These are phyloP conservation scores for Pleurotus platypus DNA, from an alignment of 768 basidiomycete species.

Conservation along the genomic window DNA sequence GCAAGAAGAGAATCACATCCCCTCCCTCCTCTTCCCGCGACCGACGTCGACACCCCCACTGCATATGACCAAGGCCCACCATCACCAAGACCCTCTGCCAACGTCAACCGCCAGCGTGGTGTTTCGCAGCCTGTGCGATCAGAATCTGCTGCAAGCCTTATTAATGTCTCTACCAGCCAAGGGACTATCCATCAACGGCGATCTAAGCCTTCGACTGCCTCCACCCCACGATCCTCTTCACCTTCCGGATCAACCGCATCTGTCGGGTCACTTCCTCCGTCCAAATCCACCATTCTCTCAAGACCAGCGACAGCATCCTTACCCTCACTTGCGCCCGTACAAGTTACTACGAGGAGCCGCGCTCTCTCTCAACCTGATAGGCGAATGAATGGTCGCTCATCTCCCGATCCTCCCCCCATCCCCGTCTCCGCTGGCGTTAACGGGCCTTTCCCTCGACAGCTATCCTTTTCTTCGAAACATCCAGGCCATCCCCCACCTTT, in stretches of 20 bases:
- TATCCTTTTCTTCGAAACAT: conserved; percentile 60
- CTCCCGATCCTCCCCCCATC: conserved; percentile 54
- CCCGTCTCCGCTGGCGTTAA: conserved; percentile 35
- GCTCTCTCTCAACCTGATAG: conserved; percentile 79
- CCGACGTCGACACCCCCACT: conserved; percentile 21
- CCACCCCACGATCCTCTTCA: conserved; percentile 60
- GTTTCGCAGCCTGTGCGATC: conserved; percentile 46
- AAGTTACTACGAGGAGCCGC: conserved; percentile 39
- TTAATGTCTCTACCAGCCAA: conserved; percentile 56
- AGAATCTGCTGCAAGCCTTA: conserved; percentile 32
- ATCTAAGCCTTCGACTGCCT: conserved; percentile 42
- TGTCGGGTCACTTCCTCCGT: conserved; percentile 30
- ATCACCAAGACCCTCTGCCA: conserved; percentile 46
- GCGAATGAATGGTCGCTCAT: conserved; percentile 48
- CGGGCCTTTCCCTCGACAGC: conserved; percentile 46
- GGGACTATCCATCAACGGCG: conserved; percentile 71
- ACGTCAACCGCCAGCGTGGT: conserved; percentile 52
- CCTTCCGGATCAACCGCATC: conserved; percentile 46
- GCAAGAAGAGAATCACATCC: conserved; percentile 56
- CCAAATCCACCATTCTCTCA: conserved; percentile 13
- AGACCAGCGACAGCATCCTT: conserved; percentile 35
- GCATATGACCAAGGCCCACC: conserved; percentile 35
- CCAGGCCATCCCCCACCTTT: conserved; percentile 45
- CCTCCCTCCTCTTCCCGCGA: conserved; percentile 57
- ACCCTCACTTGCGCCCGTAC: conserved; percentile 32